A percentile compares a stretch with the other conserved stretches of the same genome.
Evolutionary conservation across 1,284 basidiomycete species (phyloP).

Genomic region (Heterobasidion occidentale): DNA sequence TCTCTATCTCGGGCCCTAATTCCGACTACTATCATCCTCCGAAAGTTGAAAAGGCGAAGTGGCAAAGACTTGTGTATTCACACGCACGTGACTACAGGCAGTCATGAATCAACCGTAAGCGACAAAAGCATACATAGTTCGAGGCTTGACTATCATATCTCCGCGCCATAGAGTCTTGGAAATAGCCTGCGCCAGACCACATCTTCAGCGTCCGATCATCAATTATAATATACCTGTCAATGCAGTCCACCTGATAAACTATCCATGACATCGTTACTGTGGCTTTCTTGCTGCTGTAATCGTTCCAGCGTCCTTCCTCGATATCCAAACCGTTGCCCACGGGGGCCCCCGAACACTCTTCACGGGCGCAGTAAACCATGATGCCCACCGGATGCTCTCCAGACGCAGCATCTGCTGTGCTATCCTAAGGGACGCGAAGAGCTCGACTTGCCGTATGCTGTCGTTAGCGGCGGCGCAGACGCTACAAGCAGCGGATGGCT

Average conservation of each 20-base stretch:
- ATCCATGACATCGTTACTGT: background rate
- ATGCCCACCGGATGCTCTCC: conserved; percentile 42
- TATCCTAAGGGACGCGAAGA: conserved; percentile 34
- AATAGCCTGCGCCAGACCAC: too few species aligned
- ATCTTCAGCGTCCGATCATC: too few species aligned
- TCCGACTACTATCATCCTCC: too few species aligned
- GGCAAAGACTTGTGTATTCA: too few species aligned
- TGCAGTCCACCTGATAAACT: background rate
- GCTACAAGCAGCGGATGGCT: conserved; percentile 22
- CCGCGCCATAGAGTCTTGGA: too few species aligned
- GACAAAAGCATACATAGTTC: too few species aligned
- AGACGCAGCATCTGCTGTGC: conserved; percentile 35
- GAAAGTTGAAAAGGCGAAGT: too few species aligned
- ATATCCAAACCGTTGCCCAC: background rate
- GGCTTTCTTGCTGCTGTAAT: background rate
- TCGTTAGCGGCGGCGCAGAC: conserved; percentile 23
- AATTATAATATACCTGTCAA: too few species aligned
- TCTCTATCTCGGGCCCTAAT: too few species aligned
- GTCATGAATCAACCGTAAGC: too few species aligned
- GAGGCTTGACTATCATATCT: too few species aligned
- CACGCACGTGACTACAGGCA: too few species aligned
- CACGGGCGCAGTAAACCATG: conserved; percentile 30
- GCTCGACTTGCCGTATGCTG: conserved; percentile 30
- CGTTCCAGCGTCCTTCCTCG: background rate
- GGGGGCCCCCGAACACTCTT: background rate